Conservation (phyloP, 306 rosid genomes). For the Casuarina glauca region DNA sequence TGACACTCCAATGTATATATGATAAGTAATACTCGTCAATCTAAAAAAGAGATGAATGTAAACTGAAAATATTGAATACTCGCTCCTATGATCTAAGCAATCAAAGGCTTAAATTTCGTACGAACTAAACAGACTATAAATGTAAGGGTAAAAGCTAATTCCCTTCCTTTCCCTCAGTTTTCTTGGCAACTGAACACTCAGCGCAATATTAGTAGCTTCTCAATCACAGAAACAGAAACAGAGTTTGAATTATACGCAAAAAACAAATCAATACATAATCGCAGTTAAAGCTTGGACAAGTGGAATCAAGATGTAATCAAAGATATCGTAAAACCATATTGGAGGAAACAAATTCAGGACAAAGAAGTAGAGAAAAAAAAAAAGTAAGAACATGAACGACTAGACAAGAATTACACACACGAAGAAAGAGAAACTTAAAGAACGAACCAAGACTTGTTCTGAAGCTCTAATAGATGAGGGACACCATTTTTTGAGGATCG, state of each 20-base stretch:
- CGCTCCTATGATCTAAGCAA: too few relatives aligned
- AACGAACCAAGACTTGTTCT: slow-evolving; percentile 7
- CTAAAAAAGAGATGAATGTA: background rate
- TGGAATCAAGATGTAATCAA: slow-evolving; percentile 1
- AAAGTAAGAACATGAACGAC: background rate
- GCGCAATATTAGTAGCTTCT: background rate
- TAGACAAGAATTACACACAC: background rate
- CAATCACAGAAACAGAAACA: background rate
- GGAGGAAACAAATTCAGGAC: background rate
- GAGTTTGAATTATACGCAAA: background rate
- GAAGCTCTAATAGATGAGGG: slow-evolving; percentile 7
- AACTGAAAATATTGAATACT: background rate
- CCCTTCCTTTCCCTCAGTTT: slow-evolving; percentile 7
- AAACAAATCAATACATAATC: background rate
- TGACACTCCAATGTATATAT: background rate
- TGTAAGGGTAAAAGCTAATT: background rate
- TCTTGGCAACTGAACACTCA: background rate
- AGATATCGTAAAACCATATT: background rate
- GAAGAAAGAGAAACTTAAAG: background rate
- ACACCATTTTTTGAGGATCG: slow-evolving; percentile 5
- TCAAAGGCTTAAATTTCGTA: too few relatives aligned
- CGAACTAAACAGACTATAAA: background rate
- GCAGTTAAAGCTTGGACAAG: background rate
- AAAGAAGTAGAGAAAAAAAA: background rate
- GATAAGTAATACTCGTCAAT: background rate